phyloP scores from a whole-genome alignment of 1,139 yeast species.

The Protomyces inouyei region DNA sequence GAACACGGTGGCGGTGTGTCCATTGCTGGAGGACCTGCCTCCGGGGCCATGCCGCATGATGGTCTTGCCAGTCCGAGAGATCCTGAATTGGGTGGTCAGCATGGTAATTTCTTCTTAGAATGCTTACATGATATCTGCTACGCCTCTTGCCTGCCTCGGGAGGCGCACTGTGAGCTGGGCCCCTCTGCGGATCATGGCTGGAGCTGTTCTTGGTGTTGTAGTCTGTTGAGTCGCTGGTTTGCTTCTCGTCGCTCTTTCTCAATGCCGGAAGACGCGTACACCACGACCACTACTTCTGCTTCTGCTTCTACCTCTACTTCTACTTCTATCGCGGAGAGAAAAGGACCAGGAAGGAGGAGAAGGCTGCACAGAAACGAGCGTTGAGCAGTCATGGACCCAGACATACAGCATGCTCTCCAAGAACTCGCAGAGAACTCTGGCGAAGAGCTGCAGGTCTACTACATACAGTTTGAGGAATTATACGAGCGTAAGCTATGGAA shows the following conservation, averaged over 20 bases:
- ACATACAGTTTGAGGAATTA: constrained; percentile 74
- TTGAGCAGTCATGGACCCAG: not conserved
- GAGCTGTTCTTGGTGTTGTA: not conserved
- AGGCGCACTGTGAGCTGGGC: not conserved
- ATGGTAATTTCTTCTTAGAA: not conserved
- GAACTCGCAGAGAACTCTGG: constrained; percentile 55
- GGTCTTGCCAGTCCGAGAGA: constrained; percentile 72
- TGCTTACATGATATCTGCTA: constrained; percentile 16
- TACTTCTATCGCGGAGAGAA: not conserved
- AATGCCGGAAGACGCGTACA: not conserved
- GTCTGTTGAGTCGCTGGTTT: not conserved
- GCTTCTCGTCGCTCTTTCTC: not conserved
- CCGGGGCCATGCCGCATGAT: constrained; percentile 66
- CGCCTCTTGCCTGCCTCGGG: constrained; percentile 16
- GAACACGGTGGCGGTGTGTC: constrained; percentile 83
- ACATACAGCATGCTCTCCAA: not conserved
- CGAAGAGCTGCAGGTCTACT: constrained; percentile 56
- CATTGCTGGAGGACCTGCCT: constrained; percentile 81
- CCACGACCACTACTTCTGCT: too few relatives aligned
- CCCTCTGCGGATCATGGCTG: not conserved
- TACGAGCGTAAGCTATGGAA: constrained; percentile 49
- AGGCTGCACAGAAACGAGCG: not conserved
- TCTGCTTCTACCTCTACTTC: not conserved
- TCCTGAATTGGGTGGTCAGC: constrained; percentile 52
- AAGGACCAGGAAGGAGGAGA: not conserved